Evolutionary conservation across 176 grass and related monocot species (phyloP), one percentile per base, ranked within the genome.

Genomic region (Juncus effusus): DNA sequence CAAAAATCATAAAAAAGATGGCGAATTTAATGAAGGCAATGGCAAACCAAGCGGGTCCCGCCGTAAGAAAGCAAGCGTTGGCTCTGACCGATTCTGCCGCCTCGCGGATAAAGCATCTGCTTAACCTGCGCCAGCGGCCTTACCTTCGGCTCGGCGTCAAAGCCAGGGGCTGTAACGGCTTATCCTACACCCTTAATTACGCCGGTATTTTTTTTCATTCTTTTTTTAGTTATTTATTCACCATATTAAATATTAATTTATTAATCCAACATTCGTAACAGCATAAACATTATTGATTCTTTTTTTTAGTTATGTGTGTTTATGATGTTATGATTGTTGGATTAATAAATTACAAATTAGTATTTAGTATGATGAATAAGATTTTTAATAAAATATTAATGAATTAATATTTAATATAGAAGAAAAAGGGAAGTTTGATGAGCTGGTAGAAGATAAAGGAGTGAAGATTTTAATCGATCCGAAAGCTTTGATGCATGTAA

Each of bases 401-500:
- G 40, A 69, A 74, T 0, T 7, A 14, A 16, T 57, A 4, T 55
- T 10, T 37, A 57, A 13, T 75, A 66, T 87, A 96, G 92, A 91
- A 79, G 92, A 86, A 60, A 96, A 91, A 67, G 87, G 79, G 10
- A 88, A 82, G 75, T 91, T 88, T 72, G 92, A 91, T 51, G 92
- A 91, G 69, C 65, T 91, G 65, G 81, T 91, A 1, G 82, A 91
- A 68, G 92, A 91, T 12, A 91, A 86, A 51, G 92, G 92, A 40
- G 92, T 96, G n/a, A 86, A 91, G 74, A 82, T 96, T 42, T 77
- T 96, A 61, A 82, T 96, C 3, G 87, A 96, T 38, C 92, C 87
- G 16, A 96, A 96, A 63, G 92, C 87, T 68, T 78, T 91, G 38
- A 88, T 96, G 85, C 92, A 96, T 83, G 92, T 91, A 19, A 91